Evolutionary conservation across 2,329 filamentous ascomycete species (phyloP), one percentile per base, ranked within the genome.

Genomic region (Coccinonectria pachysandricola): DNA sequence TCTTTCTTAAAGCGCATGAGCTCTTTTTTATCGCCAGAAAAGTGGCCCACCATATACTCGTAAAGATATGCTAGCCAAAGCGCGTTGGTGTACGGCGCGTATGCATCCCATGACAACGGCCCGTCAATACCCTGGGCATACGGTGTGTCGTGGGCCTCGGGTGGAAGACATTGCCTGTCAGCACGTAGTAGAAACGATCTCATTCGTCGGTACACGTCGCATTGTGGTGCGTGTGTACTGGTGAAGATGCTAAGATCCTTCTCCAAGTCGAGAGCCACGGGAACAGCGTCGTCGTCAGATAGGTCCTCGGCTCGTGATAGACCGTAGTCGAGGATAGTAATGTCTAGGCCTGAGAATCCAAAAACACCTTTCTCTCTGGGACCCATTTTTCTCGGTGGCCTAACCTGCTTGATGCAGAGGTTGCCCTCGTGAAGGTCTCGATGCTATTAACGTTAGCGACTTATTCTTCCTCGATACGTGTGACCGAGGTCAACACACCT

Each of bases 381-480:
- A 4, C 49, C 46, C 17, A 48, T 50, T 2, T 52, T 40, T 7
- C 43, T 43, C 1, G 59, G 42, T 3, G 57, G 40, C 3, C 53
- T 45, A 1, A 56, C 50, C 27, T 59, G 61, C 4, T 63, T 60
- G 24, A 78, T 60, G 35, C 74, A 78, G 10, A 79, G 50, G 37
- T 79, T 78, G 4, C 73, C 73, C 36, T 79, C 73, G 39, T 79
- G 74, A 4, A 79, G 56, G 40, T 79, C 74, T 5, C 74, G 68
- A 40, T 79, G 74, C 70, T 75, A 34, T 5, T 15, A 6, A 3
- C 6, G 28, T 45, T 29, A 45, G 43, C 15, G 21, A 8, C n/a
- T n/a, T n/a, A n/a, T n/a, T n/a, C n/a, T n/a, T n/a, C n/a, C n/a
- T n/a, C n/a, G n/a, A n/a, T n/a, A n/a, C n/a, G n/a, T n/a, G n/a